These are phyloP conservation scores for Ceratocystis harringtonii DNA, from an alignment of 2,329 filamentous ascomycete species.

Conservation along the genomic window DNA sequence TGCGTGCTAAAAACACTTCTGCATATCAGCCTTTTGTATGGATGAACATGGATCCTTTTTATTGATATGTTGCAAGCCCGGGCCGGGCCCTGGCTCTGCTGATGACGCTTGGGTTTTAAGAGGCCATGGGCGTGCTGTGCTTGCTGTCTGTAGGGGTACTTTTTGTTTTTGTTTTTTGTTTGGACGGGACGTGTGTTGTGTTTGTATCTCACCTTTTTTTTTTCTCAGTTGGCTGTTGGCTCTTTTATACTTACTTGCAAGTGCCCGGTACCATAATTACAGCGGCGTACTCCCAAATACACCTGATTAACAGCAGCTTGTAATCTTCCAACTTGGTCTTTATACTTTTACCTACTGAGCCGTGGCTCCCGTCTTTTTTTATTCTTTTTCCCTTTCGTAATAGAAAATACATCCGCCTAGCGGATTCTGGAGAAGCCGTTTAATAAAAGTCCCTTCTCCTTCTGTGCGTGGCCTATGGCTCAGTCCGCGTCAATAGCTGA, in stretches of 20 bases:
- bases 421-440: neutral
- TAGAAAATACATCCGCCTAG: neutral
- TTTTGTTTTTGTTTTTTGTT: neutral
- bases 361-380: neutral
- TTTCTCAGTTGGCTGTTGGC: neutral
- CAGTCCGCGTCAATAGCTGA: neutral
- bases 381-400: neutral
- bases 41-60: constrained; percentile 7
- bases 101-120: neutral
- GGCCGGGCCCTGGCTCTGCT: neutral
- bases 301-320: neutral
- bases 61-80: neutral
- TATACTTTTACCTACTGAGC: neutral
- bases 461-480: neutral
- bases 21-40: neutral
- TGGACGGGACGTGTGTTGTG: neutral
- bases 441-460: neutral
- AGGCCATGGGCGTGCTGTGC: neutral
- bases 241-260: neutral
- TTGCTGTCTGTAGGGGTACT: neutral
- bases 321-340: neutral
- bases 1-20: neutral
- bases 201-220: neutral
- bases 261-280: neutral
- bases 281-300: neutral